Base-by-base conservation (phyloP, 257 asterid species). In the Ligustrum vulgare region DNA sequence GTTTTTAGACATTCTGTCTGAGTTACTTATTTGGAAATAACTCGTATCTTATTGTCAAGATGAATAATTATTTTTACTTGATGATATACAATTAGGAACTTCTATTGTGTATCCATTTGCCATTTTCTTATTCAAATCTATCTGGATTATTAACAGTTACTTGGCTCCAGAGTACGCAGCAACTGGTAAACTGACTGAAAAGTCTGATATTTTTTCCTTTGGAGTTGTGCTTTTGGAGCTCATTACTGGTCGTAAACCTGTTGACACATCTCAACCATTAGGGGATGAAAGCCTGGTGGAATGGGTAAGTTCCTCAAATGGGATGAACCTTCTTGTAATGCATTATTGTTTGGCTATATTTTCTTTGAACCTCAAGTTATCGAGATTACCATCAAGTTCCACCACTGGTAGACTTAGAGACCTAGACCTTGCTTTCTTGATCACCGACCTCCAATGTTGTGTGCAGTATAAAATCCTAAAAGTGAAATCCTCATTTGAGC, bases 151-250 rank as follows among this genome's bases (percentile, higher is more conserved):
- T 74, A 78, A 78, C 89, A 91, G 97, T 71, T 92, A 92, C 88
- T 84, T 92, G 96, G 90, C 97, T 36, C 97, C 97, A 1, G 97
- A 92, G 84, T 92, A 90, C 81, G 98, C 98, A 73, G 86, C 98
- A 75, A 86, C 87, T 20, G 98, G 98, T 69, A 92, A 92, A 86
- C 86, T 92, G 75, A 90, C 93, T 2, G 96, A 90, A 79, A 92
- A 92, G 72, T 92, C 96, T 33, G 97, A 92, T 77, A 95, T 92
- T 28, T 92, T 45, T 75, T 92, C 97, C 68, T 92, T 85, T 70
- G 97, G 96, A 8, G 93, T 90, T 70, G 97, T 90, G 79, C 95
- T 92, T 77, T 86, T 92, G 85, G 97, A 92, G 86, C 93, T 92
- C 79, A 90, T 92, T 62, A 92, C 96, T 1, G 96, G 97, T 33